Base-by-base conservation (phyloP, 2,329 filamentous ascomycete species). In the Mollisia scopiformis region DNA sequence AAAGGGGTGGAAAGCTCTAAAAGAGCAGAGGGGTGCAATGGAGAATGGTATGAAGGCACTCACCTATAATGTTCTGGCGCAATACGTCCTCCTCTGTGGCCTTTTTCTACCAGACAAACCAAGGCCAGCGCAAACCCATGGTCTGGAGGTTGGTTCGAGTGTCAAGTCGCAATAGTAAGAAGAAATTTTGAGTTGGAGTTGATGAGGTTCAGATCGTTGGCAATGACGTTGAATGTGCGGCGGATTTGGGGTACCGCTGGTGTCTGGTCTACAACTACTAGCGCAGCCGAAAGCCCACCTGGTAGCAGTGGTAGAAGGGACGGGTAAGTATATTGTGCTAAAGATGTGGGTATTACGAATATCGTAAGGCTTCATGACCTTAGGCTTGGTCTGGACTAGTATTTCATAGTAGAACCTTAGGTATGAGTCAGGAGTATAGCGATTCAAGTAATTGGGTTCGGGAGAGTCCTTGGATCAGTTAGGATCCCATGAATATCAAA, bases 191-290 rank as follows among this genome's bases (percentile, higher is more conserved):
- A 16, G 13, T 25, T 49, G 14, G 43, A 49, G 21, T 49, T 49
- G 43, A 23, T 49, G 43, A 49, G 43, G 14, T 14, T 49, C 43
- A 49, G 21, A 33, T 6, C 3, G 43, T 25, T 21, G 43, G 21
- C 21, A 14, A 16, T 49, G 43, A 19, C 43, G 13, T 49, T 49
- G 43, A 25, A 49, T 49, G 43, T 49, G 43, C 43, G 43, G 25
- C 13, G 21, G 21, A 21, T 49, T 3, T 23, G 14, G 21, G 14
- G 21, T 14, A 14, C 25, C 43, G 43, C 43, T 19, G 21, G 43
- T 49, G 43, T 49, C 43, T 49, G 43, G 43, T 49, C 43, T 49
- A 49, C 43, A 25, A 25, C 16, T 49, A 21, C 43, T 49, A 49
- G 43, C 21, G 21, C 21, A 19, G 21, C 43, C 21, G 16, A 49